These are phyloP conservation scores for Saturnispora gosingensis DNA, from an alignment of 805 yeast genomes.

Conservation along the genomic window DNA sequence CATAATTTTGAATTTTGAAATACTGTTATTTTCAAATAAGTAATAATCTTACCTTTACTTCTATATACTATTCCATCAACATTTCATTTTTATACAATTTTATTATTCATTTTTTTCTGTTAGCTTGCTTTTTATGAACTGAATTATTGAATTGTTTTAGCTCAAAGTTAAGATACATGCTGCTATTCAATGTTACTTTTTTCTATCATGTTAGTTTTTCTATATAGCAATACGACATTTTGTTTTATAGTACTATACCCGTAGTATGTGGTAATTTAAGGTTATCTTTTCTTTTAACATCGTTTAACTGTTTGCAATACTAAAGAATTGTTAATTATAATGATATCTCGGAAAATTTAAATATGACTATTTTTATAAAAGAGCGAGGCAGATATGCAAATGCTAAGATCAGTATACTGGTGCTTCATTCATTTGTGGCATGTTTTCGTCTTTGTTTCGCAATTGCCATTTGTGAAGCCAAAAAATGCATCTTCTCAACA, in stretches of 20 bases:
- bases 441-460: conserved; percentile 15
- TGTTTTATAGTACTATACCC: no score
- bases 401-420: conserved; percentile 5
- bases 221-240: no score
- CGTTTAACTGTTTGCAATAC: not conserved
- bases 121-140: no score
- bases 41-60: no score
- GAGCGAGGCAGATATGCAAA: not conserved
- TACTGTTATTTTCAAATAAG: no score
- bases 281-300: no score
- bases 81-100: not conserved
- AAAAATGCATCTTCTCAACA: conserved; percentile 26
- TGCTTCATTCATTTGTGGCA: conserved; percentile 12
- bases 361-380: not conserved
- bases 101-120: not conserved
- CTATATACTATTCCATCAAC: not conserved
- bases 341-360: not conserved
- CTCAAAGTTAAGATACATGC: no score
- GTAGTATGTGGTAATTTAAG: no score
- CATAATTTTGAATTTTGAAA: not conserved
- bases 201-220: no score
- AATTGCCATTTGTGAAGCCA: conserved; percentile 27
- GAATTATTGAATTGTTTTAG: no score
- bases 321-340: not conserved
- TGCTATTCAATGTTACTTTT: no score